A percentile compares a stretch with the other conserved stretches of the same genome.
phyloP scores from a whole-genome alignment of 2,329 filamentous ascomycete genomes.

The Microcyclosporella mali region DNA sequence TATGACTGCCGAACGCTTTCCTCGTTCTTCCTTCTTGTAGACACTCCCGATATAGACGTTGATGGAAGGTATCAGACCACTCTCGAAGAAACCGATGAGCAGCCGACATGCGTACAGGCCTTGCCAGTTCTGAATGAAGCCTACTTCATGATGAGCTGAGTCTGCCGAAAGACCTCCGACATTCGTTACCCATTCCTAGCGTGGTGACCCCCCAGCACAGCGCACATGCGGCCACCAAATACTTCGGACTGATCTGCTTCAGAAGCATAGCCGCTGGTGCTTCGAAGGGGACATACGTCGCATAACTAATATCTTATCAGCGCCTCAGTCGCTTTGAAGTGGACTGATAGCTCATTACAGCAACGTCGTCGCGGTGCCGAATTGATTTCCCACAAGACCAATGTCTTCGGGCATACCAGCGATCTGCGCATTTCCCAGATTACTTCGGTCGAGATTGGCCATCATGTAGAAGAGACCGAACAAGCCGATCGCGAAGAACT shows the following conservation, averaged over 20 bases:
- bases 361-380: slow-evolving; percentile 17
- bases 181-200: slow-evolving; percentile 34
- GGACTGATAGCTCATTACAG: not conserved
- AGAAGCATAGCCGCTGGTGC: slow-evolving; percentile 19
- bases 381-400: slow-evolving; percentile 37
- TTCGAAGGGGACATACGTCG: slow-evolving; percentile 38
- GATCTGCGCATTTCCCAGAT: slow-evolving; percentile 39
- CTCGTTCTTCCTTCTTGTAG: slow-evolving; percentile 7
- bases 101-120: slow-evolving; percentile 37
- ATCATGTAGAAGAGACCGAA: slow-evolving; percentile 10
- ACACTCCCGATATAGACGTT: slow-evolving; percentile 7
- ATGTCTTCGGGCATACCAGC: slow-evolving; percentile 43
- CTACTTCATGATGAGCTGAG: not conserved
- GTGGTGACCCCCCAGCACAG: slow-evolving; percentile 35
- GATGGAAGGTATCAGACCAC: slow-evolving; percentile 15
- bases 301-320: not conserved
- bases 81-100: slow-evolving; percentile 20
- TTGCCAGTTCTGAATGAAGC: slow-evolving; percentile 37
- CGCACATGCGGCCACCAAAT: slow-evolving; percentile 4
- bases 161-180: not conserved
- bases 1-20: slow-evolving; percentile 8
- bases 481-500: slow-evolving; percentile 6
- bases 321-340: not conserved
- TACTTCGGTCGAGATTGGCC: slow-evolving; percentile 31
- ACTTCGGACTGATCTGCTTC: slow-evolving; percentile 6